These are phyloP conservation scores for Phytophthora megakarya DNA, from an alignment of 352 stramenopile genomes.

Conservation along the genomic window DNA sequence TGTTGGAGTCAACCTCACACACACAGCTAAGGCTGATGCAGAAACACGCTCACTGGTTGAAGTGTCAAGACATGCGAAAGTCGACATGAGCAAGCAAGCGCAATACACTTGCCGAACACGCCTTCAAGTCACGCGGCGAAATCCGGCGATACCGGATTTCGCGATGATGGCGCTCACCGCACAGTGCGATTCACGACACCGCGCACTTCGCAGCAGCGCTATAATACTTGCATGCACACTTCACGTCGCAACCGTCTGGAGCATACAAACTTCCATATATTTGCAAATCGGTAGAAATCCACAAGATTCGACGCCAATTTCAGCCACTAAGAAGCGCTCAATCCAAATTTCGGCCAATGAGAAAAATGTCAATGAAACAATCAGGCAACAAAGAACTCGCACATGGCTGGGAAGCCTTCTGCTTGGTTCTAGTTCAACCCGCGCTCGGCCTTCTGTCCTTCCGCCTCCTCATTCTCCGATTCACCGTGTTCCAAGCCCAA, in stretches of 20 bases:
- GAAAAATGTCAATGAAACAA: constrained; percentile 1
- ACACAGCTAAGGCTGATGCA: no score
- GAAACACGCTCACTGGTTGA: constrained; percentile 20
- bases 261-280: constrained; percentile 4
- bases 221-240: no score
- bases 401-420: constrained; percentile 11
- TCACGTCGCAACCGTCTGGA: no score
- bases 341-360: constrained; percentile 6
- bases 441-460: no score
- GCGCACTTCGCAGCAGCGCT: no score
- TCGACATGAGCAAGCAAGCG: background rate
- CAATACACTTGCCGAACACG: constrained; percentile 4
- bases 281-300: background rate
- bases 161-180: background rate
- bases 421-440: constrained; percentile 26
- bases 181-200: no score
- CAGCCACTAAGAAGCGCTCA: background rate
- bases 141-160: no score
- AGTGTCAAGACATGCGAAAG: constrained; percentile 24
- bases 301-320: constrained; percentile 18
- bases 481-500: constrained; percentile 37
- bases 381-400: constrained; percentile 21
- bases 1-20: no score
- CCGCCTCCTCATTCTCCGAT: constrained; percentile 23
- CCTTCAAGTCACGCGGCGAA: constrained; percentile 6